phyloP scores from a whole-genome alignment of 495 filamentous ascomycete genomes.

The Evernia prunastri region DNA sequence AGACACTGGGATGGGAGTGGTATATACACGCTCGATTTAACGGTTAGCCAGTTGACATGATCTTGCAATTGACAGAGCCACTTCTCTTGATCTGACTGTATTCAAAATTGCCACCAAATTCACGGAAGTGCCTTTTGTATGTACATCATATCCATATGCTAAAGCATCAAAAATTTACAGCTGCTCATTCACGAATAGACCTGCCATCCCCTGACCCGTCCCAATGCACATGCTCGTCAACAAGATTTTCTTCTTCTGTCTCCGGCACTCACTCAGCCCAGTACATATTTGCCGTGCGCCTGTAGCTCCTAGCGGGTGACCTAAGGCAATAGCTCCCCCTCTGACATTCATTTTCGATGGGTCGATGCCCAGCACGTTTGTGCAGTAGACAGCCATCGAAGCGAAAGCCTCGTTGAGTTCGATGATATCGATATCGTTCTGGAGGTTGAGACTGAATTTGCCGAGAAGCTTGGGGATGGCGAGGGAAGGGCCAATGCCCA shows the following conservation, averaged over 20 bases:
- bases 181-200: constrained; percentile 76
- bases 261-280: constrained; percentile 70
- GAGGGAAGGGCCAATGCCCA: constrained; percentile 92
- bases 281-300: constrained; percentile 78
- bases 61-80: not conserved
- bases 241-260: constrained; percentile 74
- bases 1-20: not conserved
- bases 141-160: too few species aligned
- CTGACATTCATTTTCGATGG: constrained; percentile 82
- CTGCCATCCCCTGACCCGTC: constrained; percentile 80
- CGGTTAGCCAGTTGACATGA: not conserved
- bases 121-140: not conserved
- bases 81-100: not conserved
- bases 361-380: constrained; percentile 68
- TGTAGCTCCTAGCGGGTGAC: constrained; percentile 76
- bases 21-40: not conserved
- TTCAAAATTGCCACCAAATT: not conserved
- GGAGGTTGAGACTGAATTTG: constrained; percentile 70
- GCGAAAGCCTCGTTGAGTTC: constrained; percentile 99
- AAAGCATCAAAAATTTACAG: constrained; percentile 28
- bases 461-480: constrained; percentile 89
- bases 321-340: constrained; percentile 73
- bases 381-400: constrained; percentile 92
- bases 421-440: constrained; percentile 73
- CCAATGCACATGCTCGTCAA: constrained; percentile 86